A percentile compares a stretch with the other conserved stretches of the same genome.
phyloP scores from a whole-genome alignment of 2,329 filamentous ascomycete genomes.

The Beauveria scarabaeidicola region DNA sequence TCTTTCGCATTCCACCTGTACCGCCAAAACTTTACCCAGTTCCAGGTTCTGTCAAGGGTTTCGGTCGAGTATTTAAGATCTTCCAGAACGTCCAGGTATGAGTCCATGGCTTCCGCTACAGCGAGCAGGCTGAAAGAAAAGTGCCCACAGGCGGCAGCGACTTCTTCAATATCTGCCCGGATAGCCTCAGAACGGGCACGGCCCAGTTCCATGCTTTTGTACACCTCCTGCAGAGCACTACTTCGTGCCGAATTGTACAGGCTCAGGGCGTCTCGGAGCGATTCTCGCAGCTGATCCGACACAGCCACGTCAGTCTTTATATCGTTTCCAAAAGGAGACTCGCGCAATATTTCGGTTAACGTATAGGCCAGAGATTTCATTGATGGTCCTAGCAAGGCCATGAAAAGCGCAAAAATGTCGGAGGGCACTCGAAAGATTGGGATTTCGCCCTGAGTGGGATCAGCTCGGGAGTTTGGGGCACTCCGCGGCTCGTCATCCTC shows the following conservation, averaged over 20 bases:
- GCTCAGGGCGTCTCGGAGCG: constrained; percentile 69
- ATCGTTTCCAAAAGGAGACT: constrained; percentile 68
- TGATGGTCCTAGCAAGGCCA: constrained; percentile 77
- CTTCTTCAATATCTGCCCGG: constrained; percentile 91
- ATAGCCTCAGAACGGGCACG: constrained; percentile 62
- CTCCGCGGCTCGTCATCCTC: constrained; percentile 43
- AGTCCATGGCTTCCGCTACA: constrained; percentile 82
- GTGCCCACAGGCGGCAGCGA: constrained; percentile 93
- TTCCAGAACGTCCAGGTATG: constrained; percentile 75
- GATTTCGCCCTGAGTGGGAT: constrained; percentile 20
- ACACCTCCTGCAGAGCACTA: constrained; percentile 69
- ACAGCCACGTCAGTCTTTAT: constrained; percentile 62
- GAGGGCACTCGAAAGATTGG: constrained; percentile 52
- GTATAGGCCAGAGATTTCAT: constrained; percentile 96
- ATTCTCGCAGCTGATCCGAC: constrained; percentile 72
- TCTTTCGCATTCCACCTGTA: constrained; percentile 14
- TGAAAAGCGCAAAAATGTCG: constrained; percentile 89
- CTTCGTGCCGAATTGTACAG: constrained; percentile 71
- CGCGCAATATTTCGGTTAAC: constrained; percentile 76
- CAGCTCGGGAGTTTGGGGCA: constrained; percentile 19
- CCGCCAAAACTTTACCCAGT: constrained; percentile 77
- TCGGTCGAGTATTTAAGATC: constrained; percentile 69
- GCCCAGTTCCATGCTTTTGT: constrained; percentile 67
- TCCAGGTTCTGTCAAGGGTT: constrained; percentile 59
- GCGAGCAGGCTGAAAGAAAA: constrained; percentile 89